Base-by-base conservation (phyloP, 768 basidiomycete species). In the Boletus sp. region DNA sequence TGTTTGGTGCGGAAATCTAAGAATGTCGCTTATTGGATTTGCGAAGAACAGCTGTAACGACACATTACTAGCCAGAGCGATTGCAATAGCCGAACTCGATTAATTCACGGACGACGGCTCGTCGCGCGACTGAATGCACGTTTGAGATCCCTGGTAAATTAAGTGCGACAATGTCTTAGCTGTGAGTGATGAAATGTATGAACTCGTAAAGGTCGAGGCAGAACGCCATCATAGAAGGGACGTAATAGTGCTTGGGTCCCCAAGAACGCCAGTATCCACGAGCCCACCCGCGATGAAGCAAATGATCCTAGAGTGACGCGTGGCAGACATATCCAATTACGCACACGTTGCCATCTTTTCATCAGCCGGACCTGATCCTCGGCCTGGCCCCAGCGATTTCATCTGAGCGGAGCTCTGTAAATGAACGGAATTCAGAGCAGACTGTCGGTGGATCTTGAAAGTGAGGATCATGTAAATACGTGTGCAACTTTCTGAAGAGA, bases 141-240 rank as follows among this genome's bases (percentile, higher is more conserved):
- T 72, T 72, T 62, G 59, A 65, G 70, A 62, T 61, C 54, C 47
- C 63, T 68, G 54, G 53, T 58, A 68, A 62, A 71, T 68, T 55
- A 68, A 68, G 60, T 60, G 34, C 54, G 52, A 65, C 68, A 62
- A 66, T 66, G 58, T 69, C 58, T 58, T 45, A 54, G 45, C 54
- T 54, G 62, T 59, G 65, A 55, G 57, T 70, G 57, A 62, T 68
- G 56, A 63, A 67, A 56, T 58, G 34, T 47, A 60, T 61, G 66
- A 64, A 59, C 17, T 64, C 39, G 64, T 58, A 56, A 59, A 54
- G 58, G 56, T 58, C 55, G 63, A 70, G 56, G 46, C 54, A 53
- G 47, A 51, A 54, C 61, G 63, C 63, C 63, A 63, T 58, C 64
- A 56, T 55, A 43, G 54, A 53, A 50, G 47, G 60, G 60, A 69